Conservation (phyloP, 768 basidiomycete species). For the Trichaptum fuscoviolaceum region DNA sequence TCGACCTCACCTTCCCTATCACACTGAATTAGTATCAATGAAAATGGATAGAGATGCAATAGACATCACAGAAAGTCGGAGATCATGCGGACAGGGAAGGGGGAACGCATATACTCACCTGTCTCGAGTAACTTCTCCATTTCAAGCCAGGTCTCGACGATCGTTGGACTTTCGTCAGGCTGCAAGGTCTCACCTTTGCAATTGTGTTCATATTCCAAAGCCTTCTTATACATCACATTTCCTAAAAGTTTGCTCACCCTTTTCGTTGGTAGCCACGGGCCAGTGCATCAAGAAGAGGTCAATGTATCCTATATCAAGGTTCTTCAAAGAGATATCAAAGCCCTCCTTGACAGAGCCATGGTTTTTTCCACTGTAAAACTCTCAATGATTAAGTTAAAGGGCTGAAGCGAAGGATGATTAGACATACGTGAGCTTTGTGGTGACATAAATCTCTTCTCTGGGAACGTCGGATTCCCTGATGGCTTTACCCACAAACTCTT, state of each 20-base stretch:
- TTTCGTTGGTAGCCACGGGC: conserved; percentile 24
- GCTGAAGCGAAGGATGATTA: background rate
- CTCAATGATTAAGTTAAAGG: background rate
- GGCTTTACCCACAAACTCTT: conserved; percentile 39
- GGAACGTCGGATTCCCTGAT: conserved; percentile 30
- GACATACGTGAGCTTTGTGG: conserved; percentile 19
- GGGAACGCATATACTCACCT: conserved; percentile 16
- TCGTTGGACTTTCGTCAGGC: conserved; percentile 24
- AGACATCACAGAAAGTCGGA: background rate
- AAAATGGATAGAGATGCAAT: background rate
- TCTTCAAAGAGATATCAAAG: conserved; percentile 27
- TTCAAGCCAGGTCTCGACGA: conserved; percentile 30
- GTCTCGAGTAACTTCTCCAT: conserved; percentile 30
- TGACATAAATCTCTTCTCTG: conserved; percentile 20
- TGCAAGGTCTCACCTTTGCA: conserved; percentile 15
- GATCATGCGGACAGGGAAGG: conserved; percentile 1
- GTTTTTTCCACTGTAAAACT: conserved; percentile 9
- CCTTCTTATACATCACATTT: background rate
- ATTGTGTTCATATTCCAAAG: background rate
- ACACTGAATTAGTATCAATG: background rate
- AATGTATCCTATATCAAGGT: conserved; percentile 30
- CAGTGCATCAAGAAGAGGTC: conserved; percentile 38
- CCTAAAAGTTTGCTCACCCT: conserved; percentile 11
- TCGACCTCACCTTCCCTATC: conserved; percentile 38
- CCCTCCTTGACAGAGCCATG: conserved; percentile 30